These are phyloP conservation scores for Cornus suecica DNA, from an alignment of 148 eudicot genomes.

Conservation along the genomic window DNA sequence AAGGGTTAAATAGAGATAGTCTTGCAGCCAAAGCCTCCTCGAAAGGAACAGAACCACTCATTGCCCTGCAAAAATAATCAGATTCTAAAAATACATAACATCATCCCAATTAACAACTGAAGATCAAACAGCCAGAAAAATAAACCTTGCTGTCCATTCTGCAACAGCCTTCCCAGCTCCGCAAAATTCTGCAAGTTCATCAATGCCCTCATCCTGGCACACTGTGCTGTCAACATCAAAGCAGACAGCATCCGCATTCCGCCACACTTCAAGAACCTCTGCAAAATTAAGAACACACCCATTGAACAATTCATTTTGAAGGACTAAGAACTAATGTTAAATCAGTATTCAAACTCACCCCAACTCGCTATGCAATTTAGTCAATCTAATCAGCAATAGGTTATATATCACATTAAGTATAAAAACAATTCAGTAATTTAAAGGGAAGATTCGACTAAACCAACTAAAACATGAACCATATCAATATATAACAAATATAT, in stretches of 20 bases:
- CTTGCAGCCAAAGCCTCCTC: conserved; percentile 81
- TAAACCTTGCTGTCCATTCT: conserved; percentile 89
- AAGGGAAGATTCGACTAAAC: background rate
- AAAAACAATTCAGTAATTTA: conserved; percentile 3
- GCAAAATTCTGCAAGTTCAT: conserved; percentile 92
- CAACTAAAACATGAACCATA: background rate
- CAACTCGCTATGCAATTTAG: background rate
- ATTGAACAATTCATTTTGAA: conserved; percentile 7
- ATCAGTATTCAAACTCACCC: background rate
- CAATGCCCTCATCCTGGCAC: conserved; percentile 94
- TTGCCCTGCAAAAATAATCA: conserved; percentile 54
- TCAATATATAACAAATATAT: too few species aligned
- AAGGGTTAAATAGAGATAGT: conserved; percentile 70
- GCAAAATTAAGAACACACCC: conserved; percentile 14
- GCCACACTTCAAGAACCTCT: conserved; percentile 84
- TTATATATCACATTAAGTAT: background rate
- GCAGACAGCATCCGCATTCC: conserved; percentile 76
- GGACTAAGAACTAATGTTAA: background rate
- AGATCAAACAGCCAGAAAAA: conserved; percentile 11
- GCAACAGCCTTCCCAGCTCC: conserved; percentile 98
- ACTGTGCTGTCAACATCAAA: conserved; percentile 98
- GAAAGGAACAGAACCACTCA: conserved; percentile 85
- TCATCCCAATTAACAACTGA: background rate
- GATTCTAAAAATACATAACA: background rate
- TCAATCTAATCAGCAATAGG: background rate